phyloP scores from a whole-genome alignment of 805 yeast genomes.

The Candida ortonii region DNA sequence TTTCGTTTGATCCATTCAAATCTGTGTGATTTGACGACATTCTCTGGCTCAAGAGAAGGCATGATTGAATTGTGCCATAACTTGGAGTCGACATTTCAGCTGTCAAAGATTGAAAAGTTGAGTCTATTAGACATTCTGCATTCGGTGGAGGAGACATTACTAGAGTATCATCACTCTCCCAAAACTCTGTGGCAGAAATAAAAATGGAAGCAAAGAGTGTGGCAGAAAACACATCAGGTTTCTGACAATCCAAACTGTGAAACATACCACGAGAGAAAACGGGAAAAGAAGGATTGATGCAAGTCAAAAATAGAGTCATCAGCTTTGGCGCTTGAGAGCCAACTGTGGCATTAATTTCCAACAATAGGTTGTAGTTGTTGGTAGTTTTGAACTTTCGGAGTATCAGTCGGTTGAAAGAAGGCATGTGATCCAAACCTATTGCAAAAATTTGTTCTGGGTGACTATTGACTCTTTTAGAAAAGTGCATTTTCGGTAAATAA shows the following conservation, averaged over 20 bases:
- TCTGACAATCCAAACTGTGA: slow-evolving; percentile 15
- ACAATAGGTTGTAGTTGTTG: no score
- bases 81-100: slow-evolving; percentile 14
- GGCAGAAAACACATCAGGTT: slow-evolving; percentile 13
- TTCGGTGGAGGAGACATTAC: slow-evolving; percentile 13
- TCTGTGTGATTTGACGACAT: not conserved
- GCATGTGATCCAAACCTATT: no score
- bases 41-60: slow-evolving; percentile 15
- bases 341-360: no score
- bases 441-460: no score
- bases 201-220: slow-evolving; percentile 14
- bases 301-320: slow-evolving; percentile 13
- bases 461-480: no score
- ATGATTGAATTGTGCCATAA: slow-evolving; percentile 18
- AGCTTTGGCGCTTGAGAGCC: slow-evolving; percentile 11
- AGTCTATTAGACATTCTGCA: slow-evolving; percentile 4
- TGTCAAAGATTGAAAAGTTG: slow-evolving; percentile 4
- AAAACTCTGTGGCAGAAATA: slow-evolving; percentile 15
- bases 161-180: slow-evolving; percentile 14
- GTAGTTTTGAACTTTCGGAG: no score
- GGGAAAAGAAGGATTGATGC: slow-evolving; percentile 18
- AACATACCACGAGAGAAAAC: slow-evolving; percentile 18
- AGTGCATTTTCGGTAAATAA: no score
- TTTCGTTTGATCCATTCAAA: slow-evolving; percentile 10
- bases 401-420: no score